phyloP scores from a whole-genome alignment of 2,329 filamentous ascomycete species.

The Fusarium sp. region DNA sequence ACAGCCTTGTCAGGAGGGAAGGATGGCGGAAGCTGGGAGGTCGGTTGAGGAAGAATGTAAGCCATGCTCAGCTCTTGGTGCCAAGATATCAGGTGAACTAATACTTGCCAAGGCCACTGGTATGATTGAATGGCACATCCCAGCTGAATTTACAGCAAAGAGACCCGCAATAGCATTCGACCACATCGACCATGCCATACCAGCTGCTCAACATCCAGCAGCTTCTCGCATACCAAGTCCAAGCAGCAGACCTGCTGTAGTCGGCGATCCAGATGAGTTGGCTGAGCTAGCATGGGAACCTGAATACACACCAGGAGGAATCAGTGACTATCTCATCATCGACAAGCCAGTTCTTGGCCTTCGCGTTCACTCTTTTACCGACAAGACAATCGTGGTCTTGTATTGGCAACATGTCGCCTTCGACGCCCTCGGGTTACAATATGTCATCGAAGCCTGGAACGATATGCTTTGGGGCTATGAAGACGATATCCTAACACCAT shows the following conservation, averaged over 20 bases:
- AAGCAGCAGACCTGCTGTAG: constrained; percentile 6
- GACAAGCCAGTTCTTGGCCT: constrained; percentile 20
- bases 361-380: constrained; percentile 26
- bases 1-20: constrained; percentile 12
- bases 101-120: constrained; percentile 5
- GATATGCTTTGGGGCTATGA: constrained; percentile 15
- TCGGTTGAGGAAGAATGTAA: constrained; percentile 31
- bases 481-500: constrained; percentile 15
- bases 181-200: constrained; percentile 6
- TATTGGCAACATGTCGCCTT: constrained; percentile 28
- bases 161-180: constrained; percentile 25
- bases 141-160: constrained; percentile 9
- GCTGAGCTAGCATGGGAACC: constrained; percentile 25
- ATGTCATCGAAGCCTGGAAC: constrained; percentile 21
- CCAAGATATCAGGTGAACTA: too few relatives aligned
- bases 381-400: constrained; percentile 11
- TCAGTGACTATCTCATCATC: constrained; percentile 21
- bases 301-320: constrained; percentile 8
- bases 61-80: too few relatives aligned
- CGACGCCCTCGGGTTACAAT: constrained; percentile 11
- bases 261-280: constrained; percentile 26
- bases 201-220: constrained; percentile 18
- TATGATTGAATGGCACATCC: constrained; percentile 34
- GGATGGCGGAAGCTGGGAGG: constrained; percentile 33
- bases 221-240: constrained; percentile 19